Percentiles rank a stretch among this genome's conserved stretches.
phyloP scores from a whole-genome alignment of 495 filamentous ascomycete species.

The Podospora pseudoanserina region DNA sequence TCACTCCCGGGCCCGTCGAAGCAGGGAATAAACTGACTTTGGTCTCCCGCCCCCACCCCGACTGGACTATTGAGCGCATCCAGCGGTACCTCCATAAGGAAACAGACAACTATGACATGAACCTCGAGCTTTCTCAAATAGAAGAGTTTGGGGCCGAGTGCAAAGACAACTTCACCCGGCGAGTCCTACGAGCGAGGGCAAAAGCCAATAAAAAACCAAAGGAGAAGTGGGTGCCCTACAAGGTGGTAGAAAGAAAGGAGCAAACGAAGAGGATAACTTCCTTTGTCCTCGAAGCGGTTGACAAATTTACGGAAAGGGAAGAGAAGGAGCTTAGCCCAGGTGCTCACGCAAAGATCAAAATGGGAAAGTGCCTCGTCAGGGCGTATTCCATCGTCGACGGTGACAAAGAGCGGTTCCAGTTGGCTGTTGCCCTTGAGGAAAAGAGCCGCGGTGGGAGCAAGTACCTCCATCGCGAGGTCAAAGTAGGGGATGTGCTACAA shows the following conservation, averaged over 20 bases:
- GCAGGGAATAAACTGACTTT: constrained; percentile 46
- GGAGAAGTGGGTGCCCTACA: constrained; percentile 43
- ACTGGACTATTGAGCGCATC: constrained; percentile 54
- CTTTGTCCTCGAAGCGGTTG: constrained; percentile 38
- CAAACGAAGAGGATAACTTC: constrained; percentile 42
- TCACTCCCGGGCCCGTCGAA: constrained; percentile 45
- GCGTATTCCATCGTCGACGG: constrained; percentile 50
- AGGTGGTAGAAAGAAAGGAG: constrained; percentile 40
- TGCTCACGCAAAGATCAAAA: constrained; percentile 42
- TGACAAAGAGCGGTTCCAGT: constrained; percentile 37
- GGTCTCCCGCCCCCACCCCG: constrained; percentile 41
- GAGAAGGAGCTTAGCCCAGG: constrained; percentile 28
- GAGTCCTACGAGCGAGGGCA: constrained; percentile 38
- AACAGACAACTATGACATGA: constrained; percentile 39
- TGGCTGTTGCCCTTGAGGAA: constrained; percentile 46
- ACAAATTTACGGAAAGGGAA: constrained; percentile 20
- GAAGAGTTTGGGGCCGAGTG: constrained; percentile 48
- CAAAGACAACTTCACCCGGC: constrained; percentile 37
- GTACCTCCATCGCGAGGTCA: constrained; percentile 46
- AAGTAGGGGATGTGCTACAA: constrained; percentile 44
- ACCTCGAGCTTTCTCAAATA: constrained; percentile 45
- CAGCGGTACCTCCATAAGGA: constrained; percentile 54
- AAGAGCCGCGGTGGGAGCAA: constrained; percentile 46
- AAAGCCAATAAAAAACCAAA: constrained; percentile 21
- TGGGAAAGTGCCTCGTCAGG: constrained; percentile 43